A percentile compares a stretch with the other conserved stretches of the same genome.
phyloP scores from a whole-genome alignment of 148 eudicot genomes.

The Chenopodium quinoa region DNA sequence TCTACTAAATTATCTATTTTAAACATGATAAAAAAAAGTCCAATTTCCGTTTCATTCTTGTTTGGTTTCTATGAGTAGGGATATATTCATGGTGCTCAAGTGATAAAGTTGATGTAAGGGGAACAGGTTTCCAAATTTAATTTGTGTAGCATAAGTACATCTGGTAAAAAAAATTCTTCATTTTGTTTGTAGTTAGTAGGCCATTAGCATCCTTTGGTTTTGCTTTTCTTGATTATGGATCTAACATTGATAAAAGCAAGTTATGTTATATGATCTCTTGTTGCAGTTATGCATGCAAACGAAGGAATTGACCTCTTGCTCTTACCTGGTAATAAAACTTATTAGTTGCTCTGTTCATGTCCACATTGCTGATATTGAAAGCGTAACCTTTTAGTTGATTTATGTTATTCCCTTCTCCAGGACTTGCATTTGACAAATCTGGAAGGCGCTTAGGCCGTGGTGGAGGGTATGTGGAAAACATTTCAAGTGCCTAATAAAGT shows the following conservation, averaged over 20 bases:
- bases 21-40: background rate
- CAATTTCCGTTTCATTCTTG: background rate
- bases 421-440: constrained; percentile 93
- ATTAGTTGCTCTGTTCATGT: constrained; percentile 4
- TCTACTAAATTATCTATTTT: background rate
- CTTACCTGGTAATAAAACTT: constrained; percentile 69
- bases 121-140: background rate
- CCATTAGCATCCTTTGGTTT: background rate
- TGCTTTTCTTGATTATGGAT: background rate
- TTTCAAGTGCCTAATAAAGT: background rate
- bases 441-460: constrained; percentile 99
- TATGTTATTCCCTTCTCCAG: constrained; percentile 28
- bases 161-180: background rate
- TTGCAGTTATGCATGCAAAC: constrained; percentile 81
- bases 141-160: background rate
- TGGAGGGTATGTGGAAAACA: constrained; percentile 73
- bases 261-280: constrained; percentile 5
- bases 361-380: background rate
- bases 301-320: constrained; percentile 83
- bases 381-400: background rate
- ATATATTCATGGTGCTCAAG: background rate
- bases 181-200: background rate
- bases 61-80: background rate
- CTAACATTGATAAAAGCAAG: background rate
- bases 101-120: background rate